These are phyloP conservation scores for Cinnamomum micranthum DNA, from an alignment of 164 flowering plant genomes.

Conservation along the genomic window DNA sequence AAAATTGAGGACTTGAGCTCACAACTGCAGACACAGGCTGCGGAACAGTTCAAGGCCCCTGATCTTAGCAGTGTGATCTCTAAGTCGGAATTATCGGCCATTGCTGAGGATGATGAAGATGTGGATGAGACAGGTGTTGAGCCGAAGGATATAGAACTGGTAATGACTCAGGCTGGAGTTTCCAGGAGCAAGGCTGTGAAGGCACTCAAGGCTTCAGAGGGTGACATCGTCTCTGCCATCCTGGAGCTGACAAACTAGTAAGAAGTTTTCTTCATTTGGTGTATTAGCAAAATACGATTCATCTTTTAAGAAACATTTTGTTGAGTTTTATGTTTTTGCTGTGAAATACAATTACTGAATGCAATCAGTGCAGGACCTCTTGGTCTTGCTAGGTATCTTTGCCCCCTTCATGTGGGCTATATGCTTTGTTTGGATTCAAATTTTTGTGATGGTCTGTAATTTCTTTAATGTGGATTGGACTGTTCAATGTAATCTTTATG, in stretches of 20 bases:
- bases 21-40: constrained; percentile 39
- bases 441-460: too few species aligned
- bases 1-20: constrained; percentile 43
- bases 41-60: constrained; percentile 37
- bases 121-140: constrained; percentile 38
- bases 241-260: constrained; percentile 34
- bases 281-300: not conserved
- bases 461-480: too few species aligned
- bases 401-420: too few species aligned
- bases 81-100: constrained; percentile 27
- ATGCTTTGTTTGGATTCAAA: too few species aligned
- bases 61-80: constrained; percentile 30
- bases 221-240: constrained; percentile 37
- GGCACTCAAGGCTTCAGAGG: constrained; percentile 34
- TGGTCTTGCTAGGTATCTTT: too few species aligned
- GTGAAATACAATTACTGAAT: too few species aligned
- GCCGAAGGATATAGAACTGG: constrained; percentile 37
- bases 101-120: constrained; percentile 36
- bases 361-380: too few species aligned
- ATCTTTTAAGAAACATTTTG: too few species aligned
- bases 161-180: constrained; percentile 41
- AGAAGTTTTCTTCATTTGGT: not conserved
- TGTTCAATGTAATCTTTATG: too few species aligned
- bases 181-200: constrained; percentile 36
- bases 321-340: too few species aligned